Percentiles rank a stretch among this genome's conserved stretches.
Evolutionary conservation across 805 yeast genomes (phyloP).

Genomic region (Cyberlindnera americana): DNA sequence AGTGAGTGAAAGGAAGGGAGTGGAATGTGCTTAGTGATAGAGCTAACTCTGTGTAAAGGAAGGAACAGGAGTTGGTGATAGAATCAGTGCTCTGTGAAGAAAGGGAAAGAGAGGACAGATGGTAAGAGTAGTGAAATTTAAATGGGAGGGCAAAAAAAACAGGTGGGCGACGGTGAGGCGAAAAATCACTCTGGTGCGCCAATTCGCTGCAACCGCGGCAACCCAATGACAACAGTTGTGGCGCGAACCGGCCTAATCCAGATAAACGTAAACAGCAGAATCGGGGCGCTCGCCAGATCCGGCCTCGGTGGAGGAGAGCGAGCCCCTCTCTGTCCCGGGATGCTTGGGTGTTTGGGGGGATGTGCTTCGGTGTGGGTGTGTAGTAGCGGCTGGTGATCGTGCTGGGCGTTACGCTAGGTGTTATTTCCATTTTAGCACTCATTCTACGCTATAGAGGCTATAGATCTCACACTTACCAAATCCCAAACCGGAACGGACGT

Average conservation of each 20-base stretch:
- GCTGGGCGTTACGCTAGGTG: too few relatives aligned
- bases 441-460: too few relatives aligned
- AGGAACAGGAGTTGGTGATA: slow-evolving; percentile 30
- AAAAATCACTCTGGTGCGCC: too few relatives aligned
- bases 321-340: too few relatives aligned
- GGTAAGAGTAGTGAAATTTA: too few relatives aligned
- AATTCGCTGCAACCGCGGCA: slow-evolving; percentile 1
- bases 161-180: slow-evolving; percentile 1
- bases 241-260: slow-evolving; percentile 3
- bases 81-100: slow-evolving; percentile 9
- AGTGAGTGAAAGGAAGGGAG: background rate
- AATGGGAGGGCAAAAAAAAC: too few relatives aligned
- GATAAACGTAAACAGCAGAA: slow-evolving; percentile 1
- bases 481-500: too few relatives aligned
- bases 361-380: too few relatives aligned
- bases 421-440: too few relatives aligned
- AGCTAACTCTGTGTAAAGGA: slow-evolving; percentile 30
- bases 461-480: too few relatives aligned
- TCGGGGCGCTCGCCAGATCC: background rate
- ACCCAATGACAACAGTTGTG: background rate
- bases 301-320: background rate
- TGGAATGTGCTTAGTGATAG: slow-evolving; percentile 5
- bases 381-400: too few relatives aligned
- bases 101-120: background rate
- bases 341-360: too few relatives aligned